phyloP scores from a whole-genome alignment of 2,329 filamentous ascomycete genomes.

The Diplodia intermedia region DNA sequence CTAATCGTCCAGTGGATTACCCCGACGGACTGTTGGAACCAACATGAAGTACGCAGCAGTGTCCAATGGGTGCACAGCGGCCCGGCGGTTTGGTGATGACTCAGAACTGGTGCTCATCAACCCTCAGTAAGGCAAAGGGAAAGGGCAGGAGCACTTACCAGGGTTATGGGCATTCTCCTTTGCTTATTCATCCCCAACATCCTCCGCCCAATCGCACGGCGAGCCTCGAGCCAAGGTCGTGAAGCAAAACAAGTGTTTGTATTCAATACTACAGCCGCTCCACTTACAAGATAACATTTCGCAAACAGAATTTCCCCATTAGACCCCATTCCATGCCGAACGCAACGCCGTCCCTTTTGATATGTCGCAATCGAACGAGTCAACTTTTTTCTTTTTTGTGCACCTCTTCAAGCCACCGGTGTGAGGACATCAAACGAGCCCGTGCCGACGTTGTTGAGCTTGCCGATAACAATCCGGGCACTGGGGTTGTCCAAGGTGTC shows the following conservation, averaged over 20 bases:
- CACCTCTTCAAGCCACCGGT: slow-evolving; percentile 11
- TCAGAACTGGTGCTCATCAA: neutral
- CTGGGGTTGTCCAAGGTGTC: slow-evolving; percentile 87
- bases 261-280: slow-evolving; percentile 1
- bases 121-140: neutral
- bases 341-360: neutral
- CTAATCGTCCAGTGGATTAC: neutral
- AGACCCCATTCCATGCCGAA: slow-evolving; percentile 4
- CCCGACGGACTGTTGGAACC: neutral
- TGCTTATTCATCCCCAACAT: neutral
- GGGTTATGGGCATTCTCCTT: neutral
- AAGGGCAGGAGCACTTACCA: neutral
- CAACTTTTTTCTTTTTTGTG: neutral
- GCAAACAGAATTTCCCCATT: neutral
- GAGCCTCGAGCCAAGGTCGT: neutral
- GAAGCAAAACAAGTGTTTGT: neutral
- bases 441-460: slow-evolving; percentile 82
- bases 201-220: neutral
- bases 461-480: slow-evolving; percentile 85
- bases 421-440: slow-evolving; percentile 87
- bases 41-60: neutral
- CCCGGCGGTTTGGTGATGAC: neutral
- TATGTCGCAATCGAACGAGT: neutral
- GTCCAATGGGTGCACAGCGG: neutral
- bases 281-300: neutral